phyloP scores from a whole-genome alignment of 257 asterid genomes.

The Jacaranda copaia region DNA sequence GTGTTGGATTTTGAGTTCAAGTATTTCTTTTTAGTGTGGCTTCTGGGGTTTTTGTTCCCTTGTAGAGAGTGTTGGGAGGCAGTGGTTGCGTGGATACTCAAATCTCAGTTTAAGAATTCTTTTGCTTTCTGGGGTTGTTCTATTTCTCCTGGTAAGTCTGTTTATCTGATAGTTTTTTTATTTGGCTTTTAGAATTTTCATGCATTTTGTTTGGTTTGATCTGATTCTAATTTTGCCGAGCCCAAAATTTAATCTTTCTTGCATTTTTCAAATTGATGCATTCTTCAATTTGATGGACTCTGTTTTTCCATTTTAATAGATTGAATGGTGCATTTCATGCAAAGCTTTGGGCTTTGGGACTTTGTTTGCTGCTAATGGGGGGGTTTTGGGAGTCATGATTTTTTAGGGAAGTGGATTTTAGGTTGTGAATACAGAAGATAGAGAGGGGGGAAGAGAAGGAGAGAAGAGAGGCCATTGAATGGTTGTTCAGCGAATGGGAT shows the following conservation, averaged over 20 bases:
- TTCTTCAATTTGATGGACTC: slow-evolving; percentile 42
- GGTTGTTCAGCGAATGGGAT: slow-evolving; percentile 69
- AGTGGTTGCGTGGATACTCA: slow-evolving; percentile 54
- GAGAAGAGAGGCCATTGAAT: slow-evolving; percentile 28
- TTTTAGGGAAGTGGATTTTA: slow-evolving; percentile 31
- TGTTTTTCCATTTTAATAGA: slow-evolving; percentile 29
- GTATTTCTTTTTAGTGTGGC: slow-evolving; percentile 37
- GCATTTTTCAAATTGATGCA: slow-evolving; percentile 25
- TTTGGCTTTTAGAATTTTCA: slow-evolving; percentile 30
- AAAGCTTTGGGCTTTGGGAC: slow-evolving; percentile 36
- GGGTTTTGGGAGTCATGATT: slow-evolving; percentile 32
- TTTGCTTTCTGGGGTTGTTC: slow-evolving; percentile 37
- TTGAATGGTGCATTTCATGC: slow-evolving; percentile 43
- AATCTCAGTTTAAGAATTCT: slow-evolving; percentile 36
- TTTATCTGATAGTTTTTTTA: slow-evolving; percentile 2
- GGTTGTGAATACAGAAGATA: slow-evolving; percentile 26
- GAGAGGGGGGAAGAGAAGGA: slow-evolving; percentile 22
- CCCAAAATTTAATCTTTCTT: slow-evolving; percentile 36
- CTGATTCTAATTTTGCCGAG: slow-evolving; percentile 27
- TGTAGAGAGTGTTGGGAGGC: slow-evolving; percentile 38
- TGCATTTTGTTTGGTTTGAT: slow-evolving; percentile 49
- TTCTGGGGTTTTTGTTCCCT: slow-evolving; percentile 42
- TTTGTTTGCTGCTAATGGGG: slow-evolving; percentile 36
- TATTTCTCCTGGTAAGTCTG: slow-evolving; percentile 43
- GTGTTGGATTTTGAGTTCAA: slow-evolving; percentile 44